phyloP scores from a whole-genome alignment of 2,329 filamentous ascomycete species.

The Graphilbum fragrans region DNA sequence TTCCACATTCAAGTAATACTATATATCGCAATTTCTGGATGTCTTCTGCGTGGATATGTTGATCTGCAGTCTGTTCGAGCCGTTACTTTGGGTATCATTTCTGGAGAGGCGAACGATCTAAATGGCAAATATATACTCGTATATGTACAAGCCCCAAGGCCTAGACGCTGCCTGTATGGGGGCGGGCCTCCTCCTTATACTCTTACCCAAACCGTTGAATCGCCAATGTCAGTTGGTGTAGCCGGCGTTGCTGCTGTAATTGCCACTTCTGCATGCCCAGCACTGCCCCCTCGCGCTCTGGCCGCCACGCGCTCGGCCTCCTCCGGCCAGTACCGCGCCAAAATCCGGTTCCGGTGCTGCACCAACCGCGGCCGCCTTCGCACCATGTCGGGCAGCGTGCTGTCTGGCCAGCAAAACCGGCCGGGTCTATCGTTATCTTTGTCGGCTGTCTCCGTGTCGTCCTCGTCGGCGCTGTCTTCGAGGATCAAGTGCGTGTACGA shows the following conservation, averaged over 20 bases:
- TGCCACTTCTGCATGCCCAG: not conserved
- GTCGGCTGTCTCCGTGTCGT: not conserved
- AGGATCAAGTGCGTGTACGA: conserved; percentile 77
- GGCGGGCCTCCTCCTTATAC: conserved; percentile 1
- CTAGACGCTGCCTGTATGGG: no score
- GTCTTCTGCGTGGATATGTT: no score
- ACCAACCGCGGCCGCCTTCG: conserved; percentile 48
- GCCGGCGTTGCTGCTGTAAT: not conserved
- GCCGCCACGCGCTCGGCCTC: not conserved
- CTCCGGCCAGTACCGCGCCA: conserved; percentile 15
- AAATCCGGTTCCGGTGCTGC: conserved; percentile 40
- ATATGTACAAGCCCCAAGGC: no score
- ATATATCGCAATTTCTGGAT: no score
- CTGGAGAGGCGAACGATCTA: no score
- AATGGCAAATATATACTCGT: no score
- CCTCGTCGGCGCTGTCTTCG: conserved; percentile 27
- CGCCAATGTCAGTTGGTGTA: not conserved
- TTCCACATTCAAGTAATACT: no score
- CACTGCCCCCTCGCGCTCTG: not conserved
- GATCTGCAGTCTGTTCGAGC: no score
- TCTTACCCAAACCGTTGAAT: conserved; percentile 6
- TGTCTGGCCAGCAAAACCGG: conserved; percentile 50
- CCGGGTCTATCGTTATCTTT: conserved; percentile 2
- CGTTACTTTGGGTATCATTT: no score
- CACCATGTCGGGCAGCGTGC: conserved; percentile 45